Evolutionary conservation across 768 basidiomycete species (phyloP), one percentile per base, ranked within the genome.

Genomic region (Mycena albidolilacea): DNA sequence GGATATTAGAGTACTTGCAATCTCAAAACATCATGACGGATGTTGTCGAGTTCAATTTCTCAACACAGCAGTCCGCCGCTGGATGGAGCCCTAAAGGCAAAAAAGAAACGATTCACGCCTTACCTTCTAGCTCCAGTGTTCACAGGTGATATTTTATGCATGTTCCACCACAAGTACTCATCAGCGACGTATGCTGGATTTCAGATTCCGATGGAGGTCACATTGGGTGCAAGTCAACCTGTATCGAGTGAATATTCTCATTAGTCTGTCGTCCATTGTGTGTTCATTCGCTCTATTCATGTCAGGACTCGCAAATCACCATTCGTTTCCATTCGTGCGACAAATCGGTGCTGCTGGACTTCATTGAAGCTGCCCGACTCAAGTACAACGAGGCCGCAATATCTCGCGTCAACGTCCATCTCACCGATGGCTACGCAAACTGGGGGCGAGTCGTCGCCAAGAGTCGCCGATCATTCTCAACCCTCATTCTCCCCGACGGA

Each of bases 211-310:
- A 15, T 70, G 69, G 69, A 46, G 52, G 7, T 52, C 60, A 35
- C 57, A 70, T 57, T 70, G 69, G 69, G 61, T 70, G 30, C 69
- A 70, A 64, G 69, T 61, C 23, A 41, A 52, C 67, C 21, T 63
- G 5, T 14, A 38, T 3, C 52, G 35, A 23, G 55, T 57, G 11
- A 57, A 15, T 38, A 21, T 17, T 19, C 17, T 35, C 5, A 4
- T 17, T 15, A 9, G 6, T 14, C 21, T 55, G 12, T 35, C 30
- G 54, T 35, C 30, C 6, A 37, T 57, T 4, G 0, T 7, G 12
- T 9, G 7, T 37, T 37, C 35, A 57, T 58, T 37, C 38, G 7
- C 19, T 38, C 17, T 58, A 48, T 48, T 14, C 46, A 48, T 9
- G 8, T 7, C 50, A 43, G 21, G 35, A 21, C 5, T 35, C 66